Evolutionary conservation across 164 flowering plant genomes (phyloP), one percentile per base, ranked within the genome.

Genomic region (Magnolia sinica): DNA sequence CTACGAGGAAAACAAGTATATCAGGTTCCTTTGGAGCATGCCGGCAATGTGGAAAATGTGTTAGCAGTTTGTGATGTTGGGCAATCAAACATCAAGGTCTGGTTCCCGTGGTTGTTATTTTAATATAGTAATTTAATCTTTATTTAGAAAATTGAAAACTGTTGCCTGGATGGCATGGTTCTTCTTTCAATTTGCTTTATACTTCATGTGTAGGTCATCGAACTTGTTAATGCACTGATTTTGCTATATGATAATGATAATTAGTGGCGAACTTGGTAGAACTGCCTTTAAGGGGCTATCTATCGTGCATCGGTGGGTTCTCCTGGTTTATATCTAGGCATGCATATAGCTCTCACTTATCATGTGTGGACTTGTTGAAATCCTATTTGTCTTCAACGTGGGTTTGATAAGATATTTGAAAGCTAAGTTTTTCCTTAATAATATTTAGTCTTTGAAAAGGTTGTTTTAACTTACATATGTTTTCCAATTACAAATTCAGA

Each of bases 221-320:
- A 94, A 85, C 91, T 90, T 83, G 82, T 70, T 31, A 92, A 87
- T 89, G 91, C 97, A n/a, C 50, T 96, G 13, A 87, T 93, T 63
- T 67, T 96, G 72, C 83, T 86, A 52, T 92, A 80, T 80, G 97
- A 94, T 72, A 85, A 89, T 73, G 93, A 94, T 14, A 94, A 92
- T 58, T 85, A 87, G 71, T 79, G 83, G 78, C 89, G 77, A 76
- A 84, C 81, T 50, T 96, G 99, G 99, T 89, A 86, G 52, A 87
- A 84, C 64, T 88, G 90, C 64, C 80, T 96, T 79, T 97, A 87
- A 82, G 92, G 93, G 78, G 95, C 95, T 72, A 88, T 91, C 65
- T 96, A 96, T 84, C 93, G 88, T 83, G 94, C 97, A 78, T 96
- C 98, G 86, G 99, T 96, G 86, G 16, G 13, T 29, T 79, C 23